Base-by-base conservation (phyloP, 2,329 filamentous ascomycete genomes). In the Ophiocordyceps unilateralis region DNA sequence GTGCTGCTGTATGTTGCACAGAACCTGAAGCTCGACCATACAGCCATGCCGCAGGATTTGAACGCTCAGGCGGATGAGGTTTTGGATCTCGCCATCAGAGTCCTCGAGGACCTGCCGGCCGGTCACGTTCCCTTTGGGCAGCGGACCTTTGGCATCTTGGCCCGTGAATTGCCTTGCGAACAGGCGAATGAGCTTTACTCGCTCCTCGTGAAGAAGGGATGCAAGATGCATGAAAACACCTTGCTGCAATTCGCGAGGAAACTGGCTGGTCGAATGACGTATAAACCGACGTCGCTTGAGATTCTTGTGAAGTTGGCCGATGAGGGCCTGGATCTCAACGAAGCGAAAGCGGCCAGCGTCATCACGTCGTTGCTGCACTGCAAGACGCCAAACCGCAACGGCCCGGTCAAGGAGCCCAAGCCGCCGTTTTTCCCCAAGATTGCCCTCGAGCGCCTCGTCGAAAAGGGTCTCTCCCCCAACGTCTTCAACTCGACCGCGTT, bases 401-500 rank as follows among this genome's bases (percentile, higher is more conserved):
- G 48, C 46, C 47, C 47, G 19, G 40, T 51, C 9, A 41, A 51
- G 10, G 42, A 40, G 22, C 23, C 51, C 12, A 42, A 40, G 22
- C 23, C 26, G 6, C 41, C 44, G 14, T 62, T 63, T 40, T 52
- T 53, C 5, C 55, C 55, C 12, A 56, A 55, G 37, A 48, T 53
- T 20, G 56, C 57, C 10, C 51, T 63, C 19, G 50, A 58, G 38
- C 51, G 48, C 39, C 65, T 87, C 41, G 57, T 81, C 11, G 62
- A 70, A 19, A 59, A 70, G n/a, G 81, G 80, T 2, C 62, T 83
- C 40, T 63, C 65, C 19, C 75, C 82, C 21, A 81, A 83, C 48
- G 60, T 74, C 14, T 62, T 76, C 44, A 69, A 70, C 11, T 75
- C 81, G 53, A 82, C 81, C 15, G 68, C 81, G 39, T 63, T 86